phyloP scores from a whole-genome alignment of 169 alveolate species.

The Plasmodium cynomolgi region DNA sequence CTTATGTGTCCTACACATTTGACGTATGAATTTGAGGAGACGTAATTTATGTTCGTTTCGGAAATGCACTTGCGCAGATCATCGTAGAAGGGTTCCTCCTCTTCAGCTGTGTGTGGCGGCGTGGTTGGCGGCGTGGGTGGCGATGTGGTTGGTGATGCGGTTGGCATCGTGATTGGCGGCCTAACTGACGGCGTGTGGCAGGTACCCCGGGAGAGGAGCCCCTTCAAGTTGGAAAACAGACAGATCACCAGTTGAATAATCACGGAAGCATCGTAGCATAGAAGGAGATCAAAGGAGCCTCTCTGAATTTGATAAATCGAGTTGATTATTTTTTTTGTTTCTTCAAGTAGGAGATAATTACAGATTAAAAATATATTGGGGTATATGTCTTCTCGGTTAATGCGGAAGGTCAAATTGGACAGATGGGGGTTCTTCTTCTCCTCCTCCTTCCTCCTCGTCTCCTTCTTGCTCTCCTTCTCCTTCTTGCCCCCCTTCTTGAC shows the following conservation, averaged over 20 bases:
- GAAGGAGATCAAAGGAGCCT: not conserved
- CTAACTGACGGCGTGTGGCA: not conserved
- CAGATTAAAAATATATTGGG: slow-evolving; percentile 51
- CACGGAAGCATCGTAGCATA: slow-evolving; percentile 28
- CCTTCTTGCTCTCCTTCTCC: not conserved
- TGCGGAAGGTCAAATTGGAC: not conserved
- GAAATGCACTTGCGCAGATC: slow-evolving; percentile 24
- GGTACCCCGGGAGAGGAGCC: not conserved
- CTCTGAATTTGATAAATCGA: slow-evolving; percentile 28
- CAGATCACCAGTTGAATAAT: slow-evolving; percentile 29
- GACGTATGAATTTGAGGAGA: not conserved
- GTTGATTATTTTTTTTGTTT: slow-evolving; percentile 21
- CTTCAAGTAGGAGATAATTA: slow-evolving; percentile 47
- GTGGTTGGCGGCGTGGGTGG: not conserved
- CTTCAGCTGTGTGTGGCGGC: not conserved
- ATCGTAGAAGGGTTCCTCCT: not conserved
- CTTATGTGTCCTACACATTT: slow-evolving; percentile 18
- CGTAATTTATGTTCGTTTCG: not conserved
- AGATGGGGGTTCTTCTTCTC: not conserved
- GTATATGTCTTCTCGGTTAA: slow-evolving; percentile 20
- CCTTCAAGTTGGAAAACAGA: slow-evolving; percentile 20
- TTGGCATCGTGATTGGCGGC: not conserved
- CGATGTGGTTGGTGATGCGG: not conserved
- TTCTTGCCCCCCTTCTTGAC: too few species aligned
- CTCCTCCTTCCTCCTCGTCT: too few species aligned